Conservation (phyloP, 495 filamentous ascomycete genomes). For the Penicillium parvum region DNA sequence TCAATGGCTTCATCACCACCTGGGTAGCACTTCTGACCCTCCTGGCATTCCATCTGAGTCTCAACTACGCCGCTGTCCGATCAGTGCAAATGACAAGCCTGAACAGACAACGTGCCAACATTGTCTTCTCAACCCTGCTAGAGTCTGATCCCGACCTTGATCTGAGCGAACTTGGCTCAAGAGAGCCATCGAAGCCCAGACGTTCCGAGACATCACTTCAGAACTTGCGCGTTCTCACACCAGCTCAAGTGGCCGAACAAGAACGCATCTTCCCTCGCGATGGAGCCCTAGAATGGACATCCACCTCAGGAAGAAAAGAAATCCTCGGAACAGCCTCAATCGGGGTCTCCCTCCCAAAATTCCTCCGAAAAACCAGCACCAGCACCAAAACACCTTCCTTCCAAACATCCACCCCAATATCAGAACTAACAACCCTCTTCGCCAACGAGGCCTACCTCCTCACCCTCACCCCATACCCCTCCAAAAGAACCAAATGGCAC, state of each 20-base stretch:
- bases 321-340: conserved; percentile 30
- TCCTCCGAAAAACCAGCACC: conserved; percentile 20
- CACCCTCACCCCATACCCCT: conserved; percentile 18
- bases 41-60: conserved; percentile 67
- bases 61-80: conserved; percentile 82
- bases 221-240: conserved; percentile 48
- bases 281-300: conserved; percentile 54
- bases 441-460: conserved; percentile 29
- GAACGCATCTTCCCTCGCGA: conserved; percentile 72
- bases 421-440: conserved; percentile 23
- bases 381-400: conserved; percentile 5
- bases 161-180: neutral
- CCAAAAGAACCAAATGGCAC: conserved; percentile 10
- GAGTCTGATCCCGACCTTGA: conserved; percentile 29
- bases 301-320: neutral
- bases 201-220: neutral
- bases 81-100: conserved; percentile 80
- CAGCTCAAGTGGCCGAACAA: conserved; percentile 55
- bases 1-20: conserved; percentile 66
- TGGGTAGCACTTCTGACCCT: conserved; percentile 72
- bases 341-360: conserved; percentile 28
- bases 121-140: conserved; percentile 64
- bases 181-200: neutral
- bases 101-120: conserved; percentile 81
- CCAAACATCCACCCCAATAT: conserved; percentile 18